Conservation (phyloP, 2,329 filamentous ascomycete species). For the Raffaelea deltoideospora region DNA sequence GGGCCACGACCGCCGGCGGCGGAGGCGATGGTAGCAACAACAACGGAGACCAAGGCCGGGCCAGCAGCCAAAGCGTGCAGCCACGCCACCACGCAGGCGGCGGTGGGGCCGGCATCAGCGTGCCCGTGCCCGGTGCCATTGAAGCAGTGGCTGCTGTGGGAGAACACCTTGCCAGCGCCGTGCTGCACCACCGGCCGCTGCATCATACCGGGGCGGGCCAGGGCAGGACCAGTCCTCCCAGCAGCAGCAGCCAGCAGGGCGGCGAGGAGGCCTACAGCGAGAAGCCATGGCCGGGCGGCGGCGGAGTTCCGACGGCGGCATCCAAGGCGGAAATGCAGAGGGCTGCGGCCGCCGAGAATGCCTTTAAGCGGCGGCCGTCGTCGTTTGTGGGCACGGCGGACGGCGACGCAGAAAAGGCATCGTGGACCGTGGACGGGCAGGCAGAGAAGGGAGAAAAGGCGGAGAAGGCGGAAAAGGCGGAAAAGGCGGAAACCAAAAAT, state of each 20-base stretch:
- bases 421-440: background rate
- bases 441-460: too few relatives aligned
- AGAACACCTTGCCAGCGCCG: conserved; percentile 18
- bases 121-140: conserved; percentile 22
- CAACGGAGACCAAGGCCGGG: conserved; percentile 9
- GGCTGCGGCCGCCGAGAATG: conserved; percentile 14
- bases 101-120: conserved; percentile 23
- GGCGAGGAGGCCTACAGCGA: background rate
- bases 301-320: too few relatives aligned
- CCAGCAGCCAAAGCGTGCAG: conserved; percentile 12
- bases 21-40: conserved; percentile 19
- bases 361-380: conserved; percentile 9
- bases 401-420: background rate
- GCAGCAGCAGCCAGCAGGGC: background rate
- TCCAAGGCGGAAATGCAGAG: conserved; percentile 15
- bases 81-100: conserved; percentile 8
- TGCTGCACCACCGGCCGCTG: conserved; percentile 1
- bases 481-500: conserved; percentile 17
- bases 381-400: conserved; percentile 1
- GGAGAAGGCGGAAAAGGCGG: conserved; percentile 5
- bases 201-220: conserved; percentile 7
- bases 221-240: background rate
- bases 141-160: conserved; percentile 18
- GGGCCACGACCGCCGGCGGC: background rate
- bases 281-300: conserved; percentile 18